These are phyloP conservation scores for Flaveria bidentis DNA, from an alignment of 129 eudicot species.

Conservation along the genomic window DNA sequence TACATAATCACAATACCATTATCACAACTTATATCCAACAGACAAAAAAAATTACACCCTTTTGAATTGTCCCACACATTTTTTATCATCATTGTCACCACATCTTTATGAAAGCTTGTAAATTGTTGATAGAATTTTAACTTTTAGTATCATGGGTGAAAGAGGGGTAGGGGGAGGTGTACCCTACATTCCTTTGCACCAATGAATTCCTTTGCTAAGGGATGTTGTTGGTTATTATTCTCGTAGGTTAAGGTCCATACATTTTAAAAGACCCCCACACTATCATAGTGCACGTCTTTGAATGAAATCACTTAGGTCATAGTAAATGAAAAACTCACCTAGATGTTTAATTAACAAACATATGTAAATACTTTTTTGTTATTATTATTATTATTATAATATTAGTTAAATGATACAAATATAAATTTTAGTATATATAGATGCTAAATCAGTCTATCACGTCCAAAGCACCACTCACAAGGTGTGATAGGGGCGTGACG, in stretches of 20 bases:
- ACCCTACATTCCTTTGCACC: slow-evolving; percentile 30
- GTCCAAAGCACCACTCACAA: too few species aligned
- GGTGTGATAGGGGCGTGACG: too few species aligned
- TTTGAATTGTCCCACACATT: not conserved
- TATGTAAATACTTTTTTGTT: too few species aligned
- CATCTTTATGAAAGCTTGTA: slow-evolving; percentile 31
- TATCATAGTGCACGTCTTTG: slow-evolving; percentile 15
- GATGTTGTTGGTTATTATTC: not conserved
- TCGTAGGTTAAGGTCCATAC: slow-evolving; percentile 37
- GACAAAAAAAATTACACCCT: not conserved
- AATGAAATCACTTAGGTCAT: slow-evolving; percentile 4
- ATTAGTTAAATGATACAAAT: too few species aligned
- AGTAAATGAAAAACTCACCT: not conserved
- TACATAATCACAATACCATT: not conserved
- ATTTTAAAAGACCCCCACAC: slow-evolving; percentile 19
- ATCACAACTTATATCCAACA: not conserved
- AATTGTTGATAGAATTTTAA: slow-evolving; percentile 37
- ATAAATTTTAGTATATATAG: too few species aligned
- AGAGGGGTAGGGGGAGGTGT: slow-evolving; percentile 16
- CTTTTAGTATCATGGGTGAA: slow-evolving; percentile 29
- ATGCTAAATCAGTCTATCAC: too few species aligned
- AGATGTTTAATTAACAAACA: too few species aligned
- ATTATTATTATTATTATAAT: too few species aligned
- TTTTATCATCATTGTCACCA: not conserved
- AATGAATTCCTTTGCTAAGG: slow-evolving; percentile 14